Evolutionary conservation across 805 yeast species (phyloP).

Genomic region (Hanseniaspora taiwanica): DNA sequence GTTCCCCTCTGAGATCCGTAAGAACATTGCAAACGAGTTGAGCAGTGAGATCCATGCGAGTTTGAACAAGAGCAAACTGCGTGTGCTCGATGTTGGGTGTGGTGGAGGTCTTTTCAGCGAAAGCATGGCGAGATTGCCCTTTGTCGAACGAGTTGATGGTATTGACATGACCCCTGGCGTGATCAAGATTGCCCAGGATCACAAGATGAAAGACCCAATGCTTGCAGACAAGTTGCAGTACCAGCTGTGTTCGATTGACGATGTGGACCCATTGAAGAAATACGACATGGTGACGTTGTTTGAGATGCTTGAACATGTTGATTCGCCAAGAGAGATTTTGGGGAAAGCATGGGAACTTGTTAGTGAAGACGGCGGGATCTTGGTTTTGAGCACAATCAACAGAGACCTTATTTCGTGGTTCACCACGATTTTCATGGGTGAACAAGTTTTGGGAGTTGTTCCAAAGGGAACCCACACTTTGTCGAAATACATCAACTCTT

Average conservation of each 20-base stretch:
- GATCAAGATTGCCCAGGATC: conserved; percentile 62
- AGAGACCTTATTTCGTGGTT: conserved; percentile 79
- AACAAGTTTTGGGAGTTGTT: conserved; percentile 62
- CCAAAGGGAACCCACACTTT: conserved; percentile 89
- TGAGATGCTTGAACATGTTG: conserved; percentile 93
- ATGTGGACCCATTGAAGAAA: conserved; percentile 21
- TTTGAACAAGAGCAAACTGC: conserved; percentile 20
- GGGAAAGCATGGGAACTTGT: conserved; percentile 55
- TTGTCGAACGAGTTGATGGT: conserved; percentile 55
- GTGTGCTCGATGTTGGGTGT: conserved; percentile 83
- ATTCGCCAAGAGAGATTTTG: conserved; percentile 63
- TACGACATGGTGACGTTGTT: conserved; percentile 80
- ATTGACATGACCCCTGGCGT: conserved; percentile 81
- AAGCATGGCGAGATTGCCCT: conserved; percentile 64
- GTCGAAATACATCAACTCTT: conserved; percentile 69
- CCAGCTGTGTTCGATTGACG: conserved; percentile 47
- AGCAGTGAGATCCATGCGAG: conserved; percentile 25
- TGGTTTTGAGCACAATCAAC: conserved; percentile 85
- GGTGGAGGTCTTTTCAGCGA: conserved; percentile 96
- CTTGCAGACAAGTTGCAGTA: conserved; percentile 46
- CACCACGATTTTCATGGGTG: conserved; percentile 87
- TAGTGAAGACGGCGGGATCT: conserved; percentile 61
- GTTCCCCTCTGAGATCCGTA: conserved; percentile 43
- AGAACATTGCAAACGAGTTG: conserved; percentile 40
- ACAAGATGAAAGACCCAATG: conserved; percentile 52